phyloP scores from a whole-genome alignment of 805 yeast genomes.

The Kodamaea laetipori region DNA sequence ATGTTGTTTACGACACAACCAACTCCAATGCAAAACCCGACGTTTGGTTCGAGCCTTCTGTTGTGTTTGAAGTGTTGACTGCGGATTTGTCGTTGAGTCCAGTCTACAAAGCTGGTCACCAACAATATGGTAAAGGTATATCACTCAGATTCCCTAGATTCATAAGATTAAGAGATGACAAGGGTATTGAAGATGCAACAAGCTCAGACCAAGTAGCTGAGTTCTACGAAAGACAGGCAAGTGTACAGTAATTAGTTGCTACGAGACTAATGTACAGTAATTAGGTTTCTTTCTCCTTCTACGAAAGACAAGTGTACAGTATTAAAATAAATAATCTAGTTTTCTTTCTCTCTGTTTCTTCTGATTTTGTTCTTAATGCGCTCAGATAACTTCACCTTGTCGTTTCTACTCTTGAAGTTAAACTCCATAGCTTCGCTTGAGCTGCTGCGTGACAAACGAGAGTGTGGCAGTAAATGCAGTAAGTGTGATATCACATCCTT shows the following conservation, averaged over 20 bases:
- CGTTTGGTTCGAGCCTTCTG: conserved; percentile 90
- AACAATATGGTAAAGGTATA: conserved; percentile 75
- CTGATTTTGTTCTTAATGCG: conserved; percentile 39
- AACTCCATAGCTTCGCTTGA: conserved; percentile 31
- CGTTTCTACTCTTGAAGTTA: conserved; percentile 27
- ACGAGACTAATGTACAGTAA: neutral
- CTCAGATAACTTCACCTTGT: conserved; percentile 27
- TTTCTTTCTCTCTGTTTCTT: conserved; percentile 37
- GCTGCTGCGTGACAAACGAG: conserved; percentile 22
- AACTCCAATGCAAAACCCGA: conserved; percentile 76
- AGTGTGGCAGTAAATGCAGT: conserved; percentile 6
- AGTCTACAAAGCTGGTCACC: conserved; percentile 79
- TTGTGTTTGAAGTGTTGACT: conserved; percentile 82
- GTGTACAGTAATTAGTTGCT: conserved; percentile 21
- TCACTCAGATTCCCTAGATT: conserved; percentile 90
- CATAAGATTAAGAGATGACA: conserved; percentile 80
- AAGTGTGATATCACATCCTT: conserved; percentile 4
- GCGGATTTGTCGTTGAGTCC: conserved; percentile 92
- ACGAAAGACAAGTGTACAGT: conserved; percentile 80
- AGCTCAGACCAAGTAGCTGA: conserved; percentile 81
- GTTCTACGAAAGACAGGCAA: conserved; percentile 74
- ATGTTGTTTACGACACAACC: conserved; percentile 61
- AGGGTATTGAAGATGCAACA: conserved; percentile 83
- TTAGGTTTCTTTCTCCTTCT: too few species aligned
- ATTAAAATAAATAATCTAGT: neutral